phyloP scores from a whole-genome alignment of 495 filamentous ascomycete genomes.

The Cetradonia linearis region DNA sequence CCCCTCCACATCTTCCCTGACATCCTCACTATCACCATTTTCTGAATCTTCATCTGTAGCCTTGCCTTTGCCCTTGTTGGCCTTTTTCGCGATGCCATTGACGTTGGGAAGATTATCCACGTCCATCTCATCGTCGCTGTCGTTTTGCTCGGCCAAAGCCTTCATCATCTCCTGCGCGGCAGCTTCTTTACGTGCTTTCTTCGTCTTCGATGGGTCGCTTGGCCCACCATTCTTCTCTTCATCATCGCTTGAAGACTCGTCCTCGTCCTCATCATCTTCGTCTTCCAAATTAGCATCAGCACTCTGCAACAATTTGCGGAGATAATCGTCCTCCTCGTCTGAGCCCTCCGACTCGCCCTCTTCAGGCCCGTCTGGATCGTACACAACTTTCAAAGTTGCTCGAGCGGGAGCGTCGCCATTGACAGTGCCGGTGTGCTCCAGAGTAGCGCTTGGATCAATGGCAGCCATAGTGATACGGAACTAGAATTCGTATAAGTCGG shows the following conservation, averaged over 20 bases:
- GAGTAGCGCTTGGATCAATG: conserved; percentile 74
- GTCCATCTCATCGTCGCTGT: conserved; percentile 50
- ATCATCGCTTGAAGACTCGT: conserved; percentile 53
- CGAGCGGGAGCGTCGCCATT: conserved; percentile 53
- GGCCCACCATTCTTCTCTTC: conserved; percentile 78
- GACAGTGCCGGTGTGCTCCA: conserved; percentile 52
- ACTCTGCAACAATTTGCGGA: conserved; percentile 40
- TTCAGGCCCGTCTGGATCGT: conserved; percentile 45
- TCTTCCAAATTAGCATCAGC: conserved; percentile 34
- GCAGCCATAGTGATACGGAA: conserved; percentile 98
- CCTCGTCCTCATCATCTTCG: conserved; percentile 51
- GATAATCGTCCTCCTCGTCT: conserved; percentile 56
- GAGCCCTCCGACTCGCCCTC: conserved; percentile 47
- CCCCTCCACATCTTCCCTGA: conserved; percentile 50
- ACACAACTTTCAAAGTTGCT: conserved; percentile 83
- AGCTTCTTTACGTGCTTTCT: conserved; percentile 66
- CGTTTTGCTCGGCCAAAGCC: conserved; percentile 24
- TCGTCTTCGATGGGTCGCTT: conserved; percentile 78
- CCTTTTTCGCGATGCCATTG: conserved; percentile 49
- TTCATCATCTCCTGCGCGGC: conserved; percentile 37
- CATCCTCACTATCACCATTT: conserved; percentile 51
- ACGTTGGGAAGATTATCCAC: conserved; percentile 49
- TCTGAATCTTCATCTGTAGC: conserved; percentile 56
- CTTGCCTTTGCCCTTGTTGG: conserved; percentile 74
- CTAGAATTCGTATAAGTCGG: conserved; percentile 34